These are phyloP conservation scores for Neurospora sp. DNA, from an alignment of 495 filamentous ascomycete genomes.

Conservation along the genomic window DNA sequence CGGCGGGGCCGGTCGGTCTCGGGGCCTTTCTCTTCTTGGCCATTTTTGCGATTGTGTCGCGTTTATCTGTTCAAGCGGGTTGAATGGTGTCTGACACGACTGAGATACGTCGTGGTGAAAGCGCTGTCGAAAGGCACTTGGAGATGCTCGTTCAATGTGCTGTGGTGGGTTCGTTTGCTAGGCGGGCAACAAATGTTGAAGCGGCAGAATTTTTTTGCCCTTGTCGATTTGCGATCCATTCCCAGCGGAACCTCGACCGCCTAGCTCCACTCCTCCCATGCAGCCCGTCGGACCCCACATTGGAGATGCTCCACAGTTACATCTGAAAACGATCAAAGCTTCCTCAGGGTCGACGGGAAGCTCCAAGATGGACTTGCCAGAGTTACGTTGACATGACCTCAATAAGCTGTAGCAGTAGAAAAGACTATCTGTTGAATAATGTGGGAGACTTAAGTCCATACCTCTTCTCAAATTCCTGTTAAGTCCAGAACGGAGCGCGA, in stretches of 20 bases:
- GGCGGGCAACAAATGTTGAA: not conserved
- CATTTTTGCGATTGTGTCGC: conserved; percentile 38
- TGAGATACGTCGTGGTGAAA: not conserved
- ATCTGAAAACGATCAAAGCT: not conserved
- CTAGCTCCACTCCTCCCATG: not conserved
- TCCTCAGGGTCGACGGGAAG: not conserved
- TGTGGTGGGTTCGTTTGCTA: not conserved
- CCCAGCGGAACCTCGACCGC: not conserved
- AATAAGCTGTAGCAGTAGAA: too few relatives aligned
- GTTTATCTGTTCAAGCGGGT: not conserved
- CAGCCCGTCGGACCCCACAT: not conserved
- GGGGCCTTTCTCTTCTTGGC: conserved; percentile 73
- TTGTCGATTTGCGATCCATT: not conserved
- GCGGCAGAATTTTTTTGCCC: not conserved
- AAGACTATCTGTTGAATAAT: too few relatives aligned
- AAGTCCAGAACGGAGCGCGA: not conserved
- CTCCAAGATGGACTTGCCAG: not conserved
- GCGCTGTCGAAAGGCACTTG: not conserved
- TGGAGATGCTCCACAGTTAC: not conserved
- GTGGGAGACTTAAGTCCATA: too few relatives aligned
- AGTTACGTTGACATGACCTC: not conserved
- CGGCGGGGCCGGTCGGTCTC: conserved; percentile 29
- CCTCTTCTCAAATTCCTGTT: too few relatives aligned
- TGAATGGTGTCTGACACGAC: not conserved
- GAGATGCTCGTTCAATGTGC: not conserved